Base-by-base conservation (phyloP, 768 basidiomycete genomes). In the Xerocomellus intermedius region DNA sequence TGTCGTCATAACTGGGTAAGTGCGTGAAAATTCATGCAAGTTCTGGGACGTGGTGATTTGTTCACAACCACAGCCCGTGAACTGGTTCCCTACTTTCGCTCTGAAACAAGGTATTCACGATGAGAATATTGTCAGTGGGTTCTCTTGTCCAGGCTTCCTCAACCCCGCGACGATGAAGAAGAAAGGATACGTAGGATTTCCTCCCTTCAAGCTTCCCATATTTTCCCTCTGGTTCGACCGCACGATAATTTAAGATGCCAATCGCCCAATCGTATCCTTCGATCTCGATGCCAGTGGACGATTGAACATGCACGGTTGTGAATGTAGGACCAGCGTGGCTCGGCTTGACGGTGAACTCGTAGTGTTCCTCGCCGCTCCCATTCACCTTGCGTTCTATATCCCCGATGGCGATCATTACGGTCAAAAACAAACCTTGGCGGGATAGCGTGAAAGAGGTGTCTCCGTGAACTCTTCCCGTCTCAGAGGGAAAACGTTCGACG, bases 391-490 rank as follows among this genome's bases (percentile, higher is more conserved):
- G 21, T 28, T 48, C 19, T 35, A 60, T 17, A 39, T 56, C 43
- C 14, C 64, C 52, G n/a, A 47, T 50, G 21, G 42, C 46, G 19
- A 64, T 45, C 48, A 53, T 54, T 3, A 64, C 48, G 14, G 36
- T 47, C 46, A 64, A 22, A 42, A 43, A 52, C 28, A 64, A 52
- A 9, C 63, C 64, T 17, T 33, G 49, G 42, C 61, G 60, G 26
- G 51, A 51, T 26, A 64, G 16, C 9, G 43, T 32, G 9, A 64
- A 64, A 2, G 42, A 38, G 2, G 48, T 63, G 17, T 65, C 63
- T 10, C 63, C 63, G 16, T 62, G 61, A 8, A 55, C 52, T 13
- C 22, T 48, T n/a, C n/a, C 32, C 14, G 3, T 47, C 7, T 63
- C 62, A 3, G 21, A 13, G 2, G 61, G 62, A 16, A 63, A 53